These are phyloP conservation scores for Trichopus zeylanicus DNA, from an alignment of 116 monocot species.

Conservation along the genomic window DNA sequence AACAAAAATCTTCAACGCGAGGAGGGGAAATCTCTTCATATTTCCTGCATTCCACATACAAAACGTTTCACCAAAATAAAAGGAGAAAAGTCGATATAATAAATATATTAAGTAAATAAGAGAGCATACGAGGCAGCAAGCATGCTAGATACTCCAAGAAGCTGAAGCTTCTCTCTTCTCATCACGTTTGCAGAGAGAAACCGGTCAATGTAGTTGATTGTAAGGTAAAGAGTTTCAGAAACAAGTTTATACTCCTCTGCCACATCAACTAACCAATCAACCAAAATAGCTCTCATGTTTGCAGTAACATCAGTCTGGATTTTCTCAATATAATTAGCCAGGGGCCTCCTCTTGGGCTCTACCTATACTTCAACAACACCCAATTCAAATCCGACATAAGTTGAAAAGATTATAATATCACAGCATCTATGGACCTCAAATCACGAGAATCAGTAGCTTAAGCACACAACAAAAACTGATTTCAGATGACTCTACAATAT, in stretches of 20 bases:
- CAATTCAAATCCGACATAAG: too few species aligned
- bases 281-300: constrained; percentile 63
- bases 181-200: constrained; percentile 54
- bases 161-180: constrained; percentile 55
- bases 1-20: constrained; percentile 41
- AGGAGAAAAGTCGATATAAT: neutral
- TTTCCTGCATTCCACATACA: constrained; percentile 27
- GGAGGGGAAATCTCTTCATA: constrained; percentile 47
- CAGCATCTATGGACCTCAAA: neutral
- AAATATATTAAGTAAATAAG: neutral
- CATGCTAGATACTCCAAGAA: constrained; percentile 68
- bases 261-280: constrained; percentile 91
- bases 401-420: too few species aligned
- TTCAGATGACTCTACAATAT: too few species aligned
- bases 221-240: constrained; percentile 57
- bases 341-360: constrained; percentile 54
- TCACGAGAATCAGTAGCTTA: neutral
- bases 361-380: constrained; percentile 27
- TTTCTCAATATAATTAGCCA: constrained; percentile 34
- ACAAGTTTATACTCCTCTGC: constrained; percentile 68
- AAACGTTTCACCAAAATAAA: neutral
- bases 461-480: neutral
- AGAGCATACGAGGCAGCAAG: constrained; percentile 66
- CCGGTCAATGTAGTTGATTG: constrained; percentile 71
- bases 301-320: constrained; percentile 72